Conservation (phyloP, 495 filamentous ascomycete genomes). For the Pyrenula massariospora region DNA sequence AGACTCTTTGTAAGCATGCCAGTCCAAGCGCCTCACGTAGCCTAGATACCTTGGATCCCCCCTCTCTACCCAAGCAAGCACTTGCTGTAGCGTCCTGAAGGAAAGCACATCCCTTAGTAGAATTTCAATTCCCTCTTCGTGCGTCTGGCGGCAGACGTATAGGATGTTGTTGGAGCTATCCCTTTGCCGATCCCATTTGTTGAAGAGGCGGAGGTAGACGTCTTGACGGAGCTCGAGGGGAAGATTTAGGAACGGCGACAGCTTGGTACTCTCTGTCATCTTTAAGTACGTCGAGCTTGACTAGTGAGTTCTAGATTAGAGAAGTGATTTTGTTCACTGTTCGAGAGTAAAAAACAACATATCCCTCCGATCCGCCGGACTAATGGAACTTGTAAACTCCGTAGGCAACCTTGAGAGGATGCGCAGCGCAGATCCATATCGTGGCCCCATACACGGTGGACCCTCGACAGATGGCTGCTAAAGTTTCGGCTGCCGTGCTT, state of each 20-base stretch:
- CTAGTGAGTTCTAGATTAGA: too few species aligned
- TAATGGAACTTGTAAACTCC: too few species aligned
- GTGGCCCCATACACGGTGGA: too few species aligned
- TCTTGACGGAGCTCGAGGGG: conserved; percentile 4
- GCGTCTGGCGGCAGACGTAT: neutral
- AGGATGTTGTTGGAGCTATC: neutral
- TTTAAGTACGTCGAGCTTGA: too few species aligned
- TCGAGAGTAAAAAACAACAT: too few species aligned
- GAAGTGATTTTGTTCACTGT: too few species aligned
- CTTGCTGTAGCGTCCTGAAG: neutral
- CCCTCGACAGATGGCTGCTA: too few species aligned
- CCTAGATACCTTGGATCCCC: neutral
- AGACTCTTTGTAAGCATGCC: neutral
- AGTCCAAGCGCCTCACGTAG: neutral
- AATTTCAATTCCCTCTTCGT: neutral
- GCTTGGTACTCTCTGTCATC: neutral
- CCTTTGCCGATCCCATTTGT: neutral
- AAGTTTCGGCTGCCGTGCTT: too few species aligned
- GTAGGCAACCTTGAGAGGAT: too few species aligned
- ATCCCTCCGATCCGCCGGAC: too few species aligned
- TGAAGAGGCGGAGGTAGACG: conserved; percentile 1
- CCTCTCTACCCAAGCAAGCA: neutral
- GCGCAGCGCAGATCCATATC: too few species aligned
- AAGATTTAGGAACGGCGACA: neutral
- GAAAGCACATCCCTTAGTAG: neutral